Conservation (phyloP, 257 asterid genomes). For the Pogostemon cablin region DNA sequence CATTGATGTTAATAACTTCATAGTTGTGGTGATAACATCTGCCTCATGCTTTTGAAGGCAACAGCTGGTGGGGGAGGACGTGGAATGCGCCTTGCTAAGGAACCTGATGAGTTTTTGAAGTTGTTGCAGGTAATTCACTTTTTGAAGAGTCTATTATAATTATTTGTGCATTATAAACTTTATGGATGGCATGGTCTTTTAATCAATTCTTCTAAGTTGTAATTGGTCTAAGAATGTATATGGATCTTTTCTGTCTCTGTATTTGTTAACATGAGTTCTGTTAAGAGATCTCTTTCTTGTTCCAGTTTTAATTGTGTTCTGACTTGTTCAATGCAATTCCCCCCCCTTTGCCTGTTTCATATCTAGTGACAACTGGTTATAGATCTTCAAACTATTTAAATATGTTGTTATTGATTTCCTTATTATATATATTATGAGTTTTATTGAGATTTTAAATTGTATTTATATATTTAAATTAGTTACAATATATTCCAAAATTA, state of each 20-base stretch:
- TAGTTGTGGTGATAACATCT: constrained; percentile 10
- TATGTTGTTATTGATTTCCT: constrained; percentile 10
- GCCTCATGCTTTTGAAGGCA: constrained; percentile 59
- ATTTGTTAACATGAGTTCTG: constrained; percentile 1
- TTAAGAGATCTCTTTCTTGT: constrained; percentile 3
- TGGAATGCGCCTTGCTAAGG: constrained; percentile 99
- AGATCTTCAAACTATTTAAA: background rate
- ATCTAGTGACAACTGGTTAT: constrained; percentile 4
- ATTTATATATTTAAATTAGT: too few species aligned
- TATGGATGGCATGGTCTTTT: background rate
- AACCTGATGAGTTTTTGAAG: constrained; percentile 90
- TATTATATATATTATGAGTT: too few species aligned
- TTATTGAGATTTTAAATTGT: too few species aligned
- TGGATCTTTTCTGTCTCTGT: constrained; percentile 7
- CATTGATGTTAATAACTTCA: constrained; percentile 12
- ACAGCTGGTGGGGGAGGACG: constrained; percentile 99
- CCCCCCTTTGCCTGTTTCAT: background rate
- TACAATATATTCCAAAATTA: too few species aligned
- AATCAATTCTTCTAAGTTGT: constrained; percentile 5
- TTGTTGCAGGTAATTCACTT: constrained; percentile 71
- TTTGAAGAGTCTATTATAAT: constrained; percentile 7
- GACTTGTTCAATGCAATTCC: constrained; percentile 1
- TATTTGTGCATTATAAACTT: background rate
- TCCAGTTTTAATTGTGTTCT: background rate
- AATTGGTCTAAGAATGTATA: background rate